Percentiles rank a stretch among this genome's conserved stretches.
phyloP scores from a whole-genome alignment of 2,329 filamentous ascomycete species.

The Delphinella strobiligena region DNA sequence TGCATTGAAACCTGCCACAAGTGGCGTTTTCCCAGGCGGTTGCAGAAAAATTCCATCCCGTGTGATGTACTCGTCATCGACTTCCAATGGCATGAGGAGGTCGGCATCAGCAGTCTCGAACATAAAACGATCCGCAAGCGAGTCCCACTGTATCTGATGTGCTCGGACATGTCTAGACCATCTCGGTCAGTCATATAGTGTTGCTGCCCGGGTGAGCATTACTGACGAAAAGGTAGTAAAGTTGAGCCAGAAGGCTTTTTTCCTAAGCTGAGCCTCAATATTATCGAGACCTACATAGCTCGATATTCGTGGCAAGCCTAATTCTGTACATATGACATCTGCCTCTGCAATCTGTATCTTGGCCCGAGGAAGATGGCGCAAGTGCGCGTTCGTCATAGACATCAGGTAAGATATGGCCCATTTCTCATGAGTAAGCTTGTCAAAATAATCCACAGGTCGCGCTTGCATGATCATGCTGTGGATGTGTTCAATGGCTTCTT shows the following conservation, averaged over 20 bases:
- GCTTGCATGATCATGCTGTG: neutral
- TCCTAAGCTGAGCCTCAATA: conserved; percentile 1
- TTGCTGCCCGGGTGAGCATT: neutral
- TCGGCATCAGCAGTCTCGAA: neutral
- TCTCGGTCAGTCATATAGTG: neutral
- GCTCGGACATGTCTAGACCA: neutral
- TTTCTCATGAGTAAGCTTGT: conserved; percentile 1
- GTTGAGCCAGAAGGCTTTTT: conserved; percentile 3
- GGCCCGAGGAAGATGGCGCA: neutral
- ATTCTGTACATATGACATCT: neutral
- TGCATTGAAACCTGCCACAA: neutral
- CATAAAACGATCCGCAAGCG: conserved; percentile 1
- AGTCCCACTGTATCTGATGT: conserved; percentile 1
- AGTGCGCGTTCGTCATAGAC: neutral
- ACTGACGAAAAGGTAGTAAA: conserved; percentile 1
- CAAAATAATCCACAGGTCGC: neutral
- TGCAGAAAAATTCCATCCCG: neutral
- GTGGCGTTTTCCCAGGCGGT: neutral
- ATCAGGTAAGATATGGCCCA: conserved; percentile 1
- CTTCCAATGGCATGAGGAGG: neutral
- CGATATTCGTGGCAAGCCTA: neutral
- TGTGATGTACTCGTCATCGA: conserved; percentile 3
- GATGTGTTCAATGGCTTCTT: neutral
- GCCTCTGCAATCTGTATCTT: conserved; percentile 1
- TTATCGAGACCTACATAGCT: neutral